Base-by-base conservation (phyloP, 768 basidiomycete genomes). In the Galerina marginata region DNA sequence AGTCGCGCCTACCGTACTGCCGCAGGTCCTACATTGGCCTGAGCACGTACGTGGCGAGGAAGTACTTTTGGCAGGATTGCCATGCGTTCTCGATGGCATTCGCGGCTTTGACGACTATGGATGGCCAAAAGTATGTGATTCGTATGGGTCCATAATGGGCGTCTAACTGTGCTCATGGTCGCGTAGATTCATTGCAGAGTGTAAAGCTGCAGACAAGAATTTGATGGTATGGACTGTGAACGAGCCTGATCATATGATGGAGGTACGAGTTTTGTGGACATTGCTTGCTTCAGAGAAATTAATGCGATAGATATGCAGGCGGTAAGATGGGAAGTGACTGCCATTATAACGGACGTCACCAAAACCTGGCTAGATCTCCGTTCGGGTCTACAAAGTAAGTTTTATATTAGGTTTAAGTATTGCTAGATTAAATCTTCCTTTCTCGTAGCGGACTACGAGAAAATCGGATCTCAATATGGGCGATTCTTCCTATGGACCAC, bases 191-290 rank as follows among this genome's bases (percentile, higher is more conserved):
- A 79, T 89, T 56, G 75, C 79, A 47, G 91, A 95, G 65, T 95
- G 93, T 77, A 87, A 88, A 71, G 79, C 71, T 14, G 86, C 86
- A 1, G 90, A 90, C 16, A 97, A 97, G 83, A 82, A 83, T 65
- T 66, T 99, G 57, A 90, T 96, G 85, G 93, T 95, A 3, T 98
- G 96, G 97, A 99, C 97, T 0, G 96, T 99, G 26, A 99, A 99
- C 69, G 83, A 89, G 47, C 87, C 87, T 9, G 86, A 86, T 55
- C 88, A 94, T 69, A 94, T 95, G 93, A 91, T 93, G 83, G 92
- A 95, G 86, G 92, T 88, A 29, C 44, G 85, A 73, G 5, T 33
- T 53, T 51, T 26, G 26, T 56, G n/a, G 48, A 33, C 1, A 25
- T 36, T 20, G 46, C 59, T 51, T 62, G 29, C 29, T 33, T 33